Evolutionary conservation across 371 early-diverging fungal genomes (phyloP), one percentile per base, ranked within the genome.

Genomic region (Circinella umbellata): DNA sequence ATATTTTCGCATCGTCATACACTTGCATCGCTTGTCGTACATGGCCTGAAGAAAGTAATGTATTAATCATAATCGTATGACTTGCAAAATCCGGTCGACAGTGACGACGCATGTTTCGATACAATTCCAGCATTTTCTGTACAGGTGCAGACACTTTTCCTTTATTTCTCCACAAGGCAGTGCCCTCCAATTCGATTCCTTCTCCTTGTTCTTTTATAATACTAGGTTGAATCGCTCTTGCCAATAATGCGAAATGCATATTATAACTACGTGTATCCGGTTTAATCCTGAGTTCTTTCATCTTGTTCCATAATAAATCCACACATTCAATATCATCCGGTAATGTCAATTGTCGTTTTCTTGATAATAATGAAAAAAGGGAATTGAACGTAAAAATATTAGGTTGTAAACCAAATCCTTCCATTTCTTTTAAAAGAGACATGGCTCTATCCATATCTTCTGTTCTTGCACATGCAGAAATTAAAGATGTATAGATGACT

Each of bases 261-360:
- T 85, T 85, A 71, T 73, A 82, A 4, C 75, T 71, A 34, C 83
- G 78, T 11, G 74, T 76, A 51, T 82, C 81, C 9, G 83, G 83
- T 6, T 39, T 54, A 1, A 79, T 65, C 27, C 68, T 67, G 3
- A 72, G 37, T 0, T 54, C 38, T 11, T 39, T 60, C 80, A 84
- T 80, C 64, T 74, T 69, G 7, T 55, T 20, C 80, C 79, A 79
- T 15, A 75, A 53, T 10, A 54, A 10, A 11, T 55, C 49, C 10
- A 74, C 73, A 7, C 66, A 38, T 10, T 71, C 62, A 1, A 73
- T 37, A 63, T 77, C 77, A 0, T 36, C 39, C 0, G 64, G 15
- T 9, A 42, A 42, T 11, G 64, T 38, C 38, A 62, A 46, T 4
- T 54, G 20, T 1, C 36, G 61, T 49, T 68, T 66, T 4, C 69